Conservation (phyloP, 176 grass and related monocot genomes). For the Eragrostis nindensis region DNA sequence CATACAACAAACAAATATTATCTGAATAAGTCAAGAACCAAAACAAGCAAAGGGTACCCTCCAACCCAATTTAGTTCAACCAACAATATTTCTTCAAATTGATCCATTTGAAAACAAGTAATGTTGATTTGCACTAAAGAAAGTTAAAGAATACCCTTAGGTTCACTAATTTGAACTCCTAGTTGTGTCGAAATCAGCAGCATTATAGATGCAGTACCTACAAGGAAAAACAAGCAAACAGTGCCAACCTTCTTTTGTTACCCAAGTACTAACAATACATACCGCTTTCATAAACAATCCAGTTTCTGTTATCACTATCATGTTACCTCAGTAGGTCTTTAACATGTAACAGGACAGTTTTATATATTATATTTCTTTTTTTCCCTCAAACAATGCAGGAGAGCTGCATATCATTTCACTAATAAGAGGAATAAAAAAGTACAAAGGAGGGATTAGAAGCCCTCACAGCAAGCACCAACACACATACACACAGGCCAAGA, state of each 20-base stretch:
- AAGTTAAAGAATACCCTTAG: not conserved
- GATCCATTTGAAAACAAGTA: not conserved
- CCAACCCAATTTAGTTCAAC: not conserved
- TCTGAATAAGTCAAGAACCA: not conserved
- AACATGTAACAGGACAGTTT: conserved; percentile 5
- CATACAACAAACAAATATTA: not conserved
- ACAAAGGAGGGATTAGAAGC: no score
- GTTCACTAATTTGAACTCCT: not conserved
- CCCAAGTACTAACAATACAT: not conserved
- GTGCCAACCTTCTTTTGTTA: not conserved
- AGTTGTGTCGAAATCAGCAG: not conserved
- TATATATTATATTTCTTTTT: not conserved
- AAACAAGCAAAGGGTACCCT: not conserved
- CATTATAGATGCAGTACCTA: not conserved
- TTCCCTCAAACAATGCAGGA: no score
- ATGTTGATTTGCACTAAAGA: not conserved
- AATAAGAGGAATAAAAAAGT: no score
- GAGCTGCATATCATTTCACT: no score
- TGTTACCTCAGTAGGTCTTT: not conserved
- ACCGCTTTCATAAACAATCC: not conserved
- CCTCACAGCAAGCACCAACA: no score
- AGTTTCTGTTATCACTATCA: not conserved
- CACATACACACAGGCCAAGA: no score
- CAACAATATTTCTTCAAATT: not conserved
- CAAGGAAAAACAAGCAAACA: not conserved